Evolutionary conservation across 495 filamentous ascomycete species (phyloP), one percentile per base, ranked within the genome.

Genomic region (Daldinia concentrica): DNA sequence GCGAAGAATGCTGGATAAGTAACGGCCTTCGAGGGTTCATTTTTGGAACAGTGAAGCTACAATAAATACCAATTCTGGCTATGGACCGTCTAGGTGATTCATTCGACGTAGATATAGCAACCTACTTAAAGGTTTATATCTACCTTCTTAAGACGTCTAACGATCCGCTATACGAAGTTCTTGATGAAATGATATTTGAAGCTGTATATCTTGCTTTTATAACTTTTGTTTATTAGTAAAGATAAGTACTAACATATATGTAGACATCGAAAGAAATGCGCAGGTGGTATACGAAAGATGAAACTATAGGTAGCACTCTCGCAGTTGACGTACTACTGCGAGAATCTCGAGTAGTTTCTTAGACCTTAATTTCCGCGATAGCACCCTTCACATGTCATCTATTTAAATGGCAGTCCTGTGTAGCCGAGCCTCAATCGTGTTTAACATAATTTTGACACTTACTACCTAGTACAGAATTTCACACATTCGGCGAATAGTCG

Each of bases 1-100:
- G 90, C 3, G 93, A 97, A 77, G 84, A 87, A 60, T 91, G 92
- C 68, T 93, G 92, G 90, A 80, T 97, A 64, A 95, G 92, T 73
- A 97, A 93, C 78, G 92, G 90, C 0, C 91, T 92, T n/a, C 84
- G 91, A 67, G 93, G 93, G 0, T 97, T 95, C 73, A 84, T 89
- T 15, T 79, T 71, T 62, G 82, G 80, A 12, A 79, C 17, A 65
- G 50, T 78, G 27, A 78, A 62, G 22, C n/a, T 78, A 34, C 36
- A 39, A 14, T 56, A 17, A 62, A 32, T 17, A 6, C 0, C 6
- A 43, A 36, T 1, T 29, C 12, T 29, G 19, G 12, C 3, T 27
- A 2, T 27, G 5, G 4, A 8, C 34, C 12, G 5, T 27, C 56
- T 43, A 1, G 30, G 22, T 8, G 8, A 45, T 45, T 1, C 3